Base-by-base conservation (phyloP, 371 early-diverging fungal species). In the Actinomucor elegans region DNA sequence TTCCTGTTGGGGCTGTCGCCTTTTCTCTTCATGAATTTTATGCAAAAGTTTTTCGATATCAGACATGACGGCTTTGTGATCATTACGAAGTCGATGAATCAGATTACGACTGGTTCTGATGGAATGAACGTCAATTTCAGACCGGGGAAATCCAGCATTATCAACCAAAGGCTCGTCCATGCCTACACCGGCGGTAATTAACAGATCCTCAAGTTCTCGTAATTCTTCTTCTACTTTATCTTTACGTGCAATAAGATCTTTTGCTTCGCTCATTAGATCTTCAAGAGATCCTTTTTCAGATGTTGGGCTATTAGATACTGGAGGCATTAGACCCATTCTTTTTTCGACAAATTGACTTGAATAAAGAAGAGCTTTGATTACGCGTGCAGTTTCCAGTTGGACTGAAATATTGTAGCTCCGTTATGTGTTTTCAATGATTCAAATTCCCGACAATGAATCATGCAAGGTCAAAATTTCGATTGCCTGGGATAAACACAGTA, bases 101-200 rank as follows among this genome's bases (percentile, higher is more conserved):
- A 68, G 54, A 33, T 78, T 69, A 4, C 95, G 83, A 1, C 83
- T 74, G 14, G 63, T 68, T 26, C 79, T 57, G 14, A 65, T 80
- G 1, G 86, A 72, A 24, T 84, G 87, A 0, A 96, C 79, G 61
- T 96, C 96, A 12, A 96, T 67, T 69, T 95, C 96, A 12, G 87
- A 70, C 21, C 94, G 81, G 5, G 97, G 96, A 59, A 90, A 96
- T 0, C 96, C 95, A 9, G 77, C 65, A 3, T 56, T 32, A 62
- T 94, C 96, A 2, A 94, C 77, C 26, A 96, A 78, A 4, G 86
- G 73, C 17, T 85, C 86, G 4, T 76, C 71, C 84, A 91, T 86
- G 36, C 83, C 84, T 3, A 90, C 84, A 36, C 85, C 84, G 55
- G 91, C 87, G 69, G 67, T 59, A 9, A 55, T 52, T 9, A 89